phyloP scores from a whole-genome alignment of 352 stramenopile genomes.

The Pythium folliculosum region DNA sequence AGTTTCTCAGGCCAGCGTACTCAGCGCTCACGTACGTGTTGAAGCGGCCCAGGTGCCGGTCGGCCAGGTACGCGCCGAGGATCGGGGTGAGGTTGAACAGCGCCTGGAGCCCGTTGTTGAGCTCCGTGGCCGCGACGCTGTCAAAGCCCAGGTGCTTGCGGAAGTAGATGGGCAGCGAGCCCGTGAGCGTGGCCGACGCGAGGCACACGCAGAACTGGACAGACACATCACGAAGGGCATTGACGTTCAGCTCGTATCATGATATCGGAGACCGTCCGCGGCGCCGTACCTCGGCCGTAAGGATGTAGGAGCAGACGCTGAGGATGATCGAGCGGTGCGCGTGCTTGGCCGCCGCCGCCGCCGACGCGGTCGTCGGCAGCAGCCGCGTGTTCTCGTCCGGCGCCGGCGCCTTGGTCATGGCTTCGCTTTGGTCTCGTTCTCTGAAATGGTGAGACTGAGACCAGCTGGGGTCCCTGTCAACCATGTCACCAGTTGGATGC shows the following conservation, averaged over 20 bases:
- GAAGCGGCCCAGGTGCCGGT: slow-evolving; percentile 79
- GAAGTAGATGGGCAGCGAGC: slow-evolving; percentile 87
- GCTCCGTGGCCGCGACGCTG: slow-evolving; percentile 81
- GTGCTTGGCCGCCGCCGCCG: not conserved
- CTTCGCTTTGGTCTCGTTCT: slow-evolving; percentile 7
- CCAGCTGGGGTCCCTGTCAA: not conserved
- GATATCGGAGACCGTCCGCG: not conserved
- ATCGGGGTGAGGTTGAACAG: slow-evolving; percentile 85
- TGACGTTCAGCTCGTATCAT: not conserved
- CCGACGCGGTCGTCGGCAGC: slow-evolving; percentile 15
- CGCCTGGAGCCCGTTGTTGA: slow-evolving; percentile 86
- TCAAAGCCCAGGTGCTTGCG: slow-evolving; percentile 80
- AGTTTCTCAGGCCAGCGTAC: not conserved
- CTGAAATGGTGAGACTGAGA: not conserved
- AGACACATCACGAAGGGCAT: not conserved
- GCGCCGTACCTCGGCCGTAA: slow-evolving; percentile 68
- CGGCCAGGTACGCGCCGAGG: slow-evolving; percentile 78
- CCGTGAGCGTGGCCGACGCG: slow-evolving; percentile 81
- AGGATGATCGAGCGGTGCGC: slow-evolving; percentile 75
- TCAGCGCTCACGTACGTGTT: slow-evolving; percentile 44
- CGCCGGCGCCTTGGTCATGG: slow-evolving; percentile 13
- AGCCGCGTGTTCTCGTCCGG: slow-evolving; percentile 16
- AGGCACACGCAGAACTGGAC: slow-evolving; percentile 79
- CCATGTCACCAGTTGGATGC: not conserved
- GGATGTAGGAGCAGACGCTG: slow-evolving; percentile 87